A percentile compares a stretch with the other conserved stretches of the same genome.
Conservation (phyloP, 805 yeast species). For the Metschnikowia rubicola region DNA sequence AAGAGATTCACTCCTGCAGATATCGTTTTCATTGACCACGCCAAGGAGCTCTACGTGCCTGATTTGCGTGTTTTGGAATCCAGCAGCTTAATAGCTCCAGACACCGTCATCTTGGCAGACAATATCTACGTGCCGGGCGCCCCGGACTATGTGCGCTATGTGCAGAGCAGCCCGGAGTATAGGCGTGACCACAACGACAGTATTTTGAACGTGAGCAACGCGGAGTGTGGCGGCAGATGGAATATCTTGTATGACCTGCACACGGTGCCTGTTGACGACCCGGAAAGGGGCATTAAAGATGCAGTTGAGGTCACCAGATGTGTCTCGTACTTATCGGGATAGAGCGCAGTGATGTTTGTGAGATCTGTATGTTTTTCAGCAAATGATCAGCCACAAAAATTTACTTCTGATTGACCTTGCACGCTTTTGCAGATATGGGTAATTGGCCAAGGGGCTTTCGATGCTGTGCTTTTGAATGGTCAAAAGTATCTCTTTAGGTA, state of each 20-base stretch:
- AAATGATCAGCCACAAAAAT: no score
- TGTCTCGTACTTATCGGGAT: conserved; percentile 24
- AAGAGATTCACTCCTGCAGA: conserved; percentile 25
- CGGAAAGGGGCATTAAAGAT: conserved; percentile 18
- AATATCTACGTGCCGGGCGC: conserved; percentile 36
- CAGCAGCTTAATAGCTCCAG: conserved; percentile 35
- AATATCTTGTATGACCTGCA: conserved; percentile 37
- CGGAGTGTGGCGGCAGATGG: conserved; percentile 36
- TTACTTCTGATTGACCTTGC: no score
- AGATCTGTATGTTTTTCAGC: no score
- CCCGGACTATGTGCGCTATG: conserved; percentile 38
- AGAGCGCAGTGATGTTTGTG: neutral
- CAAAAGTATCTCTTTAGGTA: no score
- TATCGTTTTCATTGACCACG: conserved; percentile 40
- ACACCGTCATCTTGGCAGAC: conserved; percentile 39
- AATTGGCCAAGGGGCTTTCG: neutral
- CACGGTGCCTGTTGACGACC: conserved; percentile 19
- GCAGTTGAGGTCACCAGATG: conserved; percentile 33
- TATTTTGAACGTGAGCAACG: conserved; percentile 26
- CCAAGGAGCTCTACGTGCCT: conserved; percentile 36
- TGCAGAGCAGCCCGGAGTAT: conserved; percentile 35
- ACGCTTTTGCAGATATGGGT: neutral
- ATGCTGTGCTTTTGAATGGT: no score
- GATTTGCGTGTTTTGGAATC: conserved; percentile 42
- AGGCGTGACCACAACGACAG: conserved; percentile 28